A percentile compares a stretch with the other conserved stretches of the same genome.
phyloP scores from a whole-genome alignment of 331 rosid species.

The Stylosanthes scabra region DNA sequence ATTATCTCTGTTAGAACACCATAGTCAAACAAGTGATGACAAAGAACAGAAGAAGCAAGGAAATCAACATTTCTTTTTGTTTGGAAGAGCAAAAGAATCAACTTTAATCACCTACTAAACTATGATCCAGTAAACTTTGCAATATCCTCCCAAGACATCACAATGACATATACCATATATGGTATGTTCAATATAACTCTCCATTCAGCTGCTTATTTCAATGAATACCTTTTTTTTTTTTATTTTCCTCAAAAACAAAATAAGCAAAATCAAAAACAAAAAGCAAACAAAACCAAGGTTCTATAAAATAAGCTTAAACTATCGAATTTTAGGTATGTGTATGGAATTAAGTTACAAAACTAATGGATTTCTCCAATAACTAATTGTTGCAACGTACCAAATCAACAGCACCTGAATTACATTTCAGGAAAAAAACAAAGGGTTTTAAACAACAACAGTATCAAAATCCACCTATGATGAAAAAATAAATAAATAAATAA shows the following conservation, averaged over 20 bases:
- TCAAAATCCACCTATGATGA: neutral
- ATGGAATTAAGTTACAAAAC: neutral
- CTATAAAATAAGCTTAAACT: neutral
- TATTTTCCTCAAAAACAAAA: too few relatives aligned
- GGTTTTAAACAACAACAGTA: neutral
- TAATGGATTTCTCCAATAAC: neutral
- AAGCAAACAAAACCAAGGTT: neutral
- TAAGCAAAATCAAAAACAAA: too few relatives aligned
- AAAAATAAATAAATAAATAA: neutral
- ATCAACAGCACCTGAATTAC: neutral
- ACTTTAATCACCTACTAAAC: slow-evolving; percentile 1
- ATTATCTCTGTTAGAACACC: slow-evolving; percentile 29
- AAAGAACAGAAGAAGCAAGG: neutral
- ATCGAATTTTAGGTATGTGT: neutral
- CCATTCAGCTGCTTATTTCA: neutral
- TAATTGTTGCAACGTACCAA: neutral
- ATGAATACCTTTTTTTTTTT: neutral
- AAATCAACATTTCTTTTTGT: too few relatives aligned
- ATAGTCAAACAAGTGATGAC: slow-evolving; percentile 16
- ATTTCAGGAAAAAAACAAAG: neutral
- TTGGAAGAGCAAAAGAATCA: neutral
- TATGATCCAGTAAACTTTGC: neutral
- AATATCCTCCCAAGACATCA: neutral
- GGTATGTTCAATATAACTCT: neutral
- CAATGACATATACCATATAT: neutral